Evolutionary conservation across 176 grass and related monocot genomes (phyloP).

Genomic region (Aegilops sharonensis): DNA sequence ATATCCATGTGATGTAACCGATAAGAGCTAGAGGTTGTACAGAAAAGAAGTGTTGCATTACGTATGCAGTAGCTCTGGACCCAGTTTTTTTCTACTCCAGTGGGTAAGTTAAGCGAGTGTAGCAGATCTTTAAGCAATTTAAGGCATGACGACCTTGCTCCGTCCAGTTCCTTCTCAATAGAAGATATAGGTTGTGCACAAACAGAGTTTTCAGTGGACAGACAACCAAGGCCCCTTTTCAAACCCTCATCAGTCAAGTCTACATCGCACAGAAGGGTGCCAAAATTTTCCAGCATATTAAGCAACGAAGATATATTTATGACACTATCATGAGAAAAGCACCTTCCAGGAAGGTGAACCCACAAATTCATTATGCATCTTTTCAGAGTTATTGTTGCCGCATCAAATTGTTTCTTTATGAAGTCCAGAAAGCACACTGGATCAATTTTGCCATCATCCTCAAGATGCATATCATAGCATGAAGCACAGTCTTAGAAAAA

Average conservation of each 20-base stretch:
- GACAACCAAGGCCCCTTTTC: conserved; percentile 35
- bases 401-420: conserved; percentile 49
- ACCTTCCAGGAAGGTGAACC: conserved; percentile 51
- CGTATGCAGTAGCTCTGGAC: conserved; percentile 53
- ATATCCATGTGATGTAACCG: conserved; percentile 44
- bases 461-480: conserved; percentile 43
- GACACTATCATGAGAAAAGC: conserved; percentile 32
- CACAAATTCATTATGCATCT: conserved; percentile 46
- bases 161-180: conserved; percentile 24
- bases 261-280: conserved; percentile 26
- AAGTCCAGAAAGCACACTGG: conserved; percentile 40
- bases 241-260: conserved; percentile 36
- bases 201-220: neutral
- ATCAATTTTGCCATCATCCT: conserved; percentile 13
- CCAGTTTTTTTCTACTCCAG: conserved; percentile 11
- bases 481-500: conserved; percentile 53
- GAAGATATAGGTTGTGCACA: neutral
- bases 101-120: conserved; percentile 29
- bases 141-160: conserved; percentile 39
- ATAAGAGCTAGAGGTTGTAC: conserved; percentile 68
- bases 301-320: conserved; percentile 37
- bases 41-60: conserved; percentile 72
- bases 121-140: conserved; percentile 40
- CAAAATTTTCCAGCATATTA: conserved; percentile 38
- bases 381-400: conserved; percentile 24